These are phyloP conservation scores for Solanum bulbocastanum DNA, from an alignment of 257 asterid genomes.

Conservation along the genomic window DNA sequence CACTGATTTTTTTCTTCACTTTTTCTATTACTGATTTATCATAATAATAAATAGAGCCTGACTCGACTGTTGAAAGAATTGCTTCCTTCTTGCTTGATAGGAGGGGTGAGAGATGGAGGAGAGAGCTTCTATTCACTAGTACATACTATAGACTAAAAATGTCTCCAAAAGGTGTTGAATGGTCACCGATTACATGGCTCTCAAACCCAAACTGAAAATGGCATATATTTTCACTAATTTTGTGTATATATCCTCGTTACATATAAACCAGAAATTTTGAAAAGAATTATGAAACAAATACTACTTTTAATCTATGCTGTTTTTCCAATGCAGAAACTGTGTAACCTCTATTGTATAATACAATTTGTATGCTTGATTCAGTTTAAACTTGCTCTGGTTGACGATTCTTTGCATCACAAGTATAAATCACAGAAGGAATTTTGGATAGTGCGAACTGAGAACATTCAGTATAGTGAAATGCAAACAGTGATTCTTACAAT, in stretches of 20 bases:
- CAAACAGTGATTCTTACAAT: not conserved
- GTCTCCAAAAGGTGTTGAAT: not conserved
- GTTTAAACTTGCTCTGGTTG: not conserved
- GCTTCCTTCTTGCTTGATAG: not conserved
- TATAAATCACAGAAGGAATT: not conserved
- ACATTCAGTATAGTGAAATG: not conserved
- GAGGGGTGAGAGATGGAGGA: not conserved
- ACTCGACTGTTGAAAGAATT: not conserved
- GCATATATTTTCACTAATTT: not conserved
- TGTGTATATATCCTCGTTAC: not conserved
- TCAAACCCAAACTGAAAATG: not conserved
- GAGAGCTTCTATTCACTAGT: not conserved
- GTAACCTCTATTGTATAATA: not conserved
- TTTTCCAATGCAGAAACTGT: not conserved
- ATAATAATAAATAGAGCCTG: not conserved
- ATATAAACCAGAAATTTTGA: not conserved
- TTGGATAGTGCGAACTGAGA: not conserved
- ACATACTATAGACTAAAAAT: not conserved
- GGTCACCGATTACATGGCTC: not conserved
- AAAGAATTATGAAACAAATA: not conserved
- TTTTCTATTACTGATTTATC: not conserved
- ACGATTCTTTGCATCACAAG: not conserved
- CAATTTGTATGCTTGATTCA: not conserved
- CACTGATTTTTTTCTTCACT: no score
- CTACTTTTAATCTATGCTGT: not conserved